Evolutionary conservation across 2,329 filamentous ascomycete species (phyloP), one percentile per base, ranked within the genome.

Genomic region (Penicillium polonicum): DNA sequence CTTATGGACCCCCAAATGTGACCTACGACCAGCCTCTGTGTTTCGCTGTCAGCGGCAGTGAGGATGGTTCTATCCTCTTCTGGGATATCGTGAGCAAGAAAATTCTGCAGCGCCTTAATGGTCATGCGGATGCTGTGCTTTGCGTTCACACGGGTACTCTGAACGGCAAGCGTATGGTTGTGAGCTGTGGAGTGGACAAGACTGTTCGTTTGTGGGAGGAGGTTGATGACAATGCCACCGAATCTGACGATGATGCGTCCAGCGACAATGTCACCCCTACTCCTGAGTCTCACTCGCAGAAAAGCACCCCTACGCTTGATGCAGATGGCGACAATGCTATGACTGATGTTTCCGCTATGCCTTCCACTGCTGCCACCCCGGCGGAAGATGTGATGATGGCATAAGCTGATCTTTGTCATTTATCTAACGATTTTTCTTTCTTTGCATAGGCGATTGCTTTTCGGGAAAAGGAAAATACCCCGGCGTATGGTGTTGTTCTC

Each of bases 21-120:
- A 59, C 52, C 23, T 59, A 59, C 35, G 48, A 55, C 4, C 55
- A 61, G 17, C 65, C 65, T 9, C 50, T 61, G 23, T 63, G 59
- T 23, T 96, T 96, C 67, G 84, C 92, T 17, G 89, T 87, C 0
- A 89, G 89, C 35, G 91, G 92, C 0, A 95, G 91, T 72, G 93
- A 97, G 72, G 91, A 97, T 67, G 91, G 92, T 17, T 84, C 86
- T 46, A 83, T 96, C 12, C 80, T 96, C 17, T 83, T 96, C 53
- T 99, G 94, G 94, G 92, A 97, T 68, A 91, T 97, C 15, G 87
- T 85, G 60, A 90, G 82, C 70, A 99, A 97, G 75, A 86, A 89
- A 55, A 78, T 96, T 2, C 78, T 97, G 21, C 92, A 97, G 79
- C 77, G 79, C 21, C 70, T 86, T 10, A 75, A 81, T 27, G 80